Evolutionary conservation across 306 rosid species (phyloP).

Genomic region (Dryas alaskensis): DNA sequence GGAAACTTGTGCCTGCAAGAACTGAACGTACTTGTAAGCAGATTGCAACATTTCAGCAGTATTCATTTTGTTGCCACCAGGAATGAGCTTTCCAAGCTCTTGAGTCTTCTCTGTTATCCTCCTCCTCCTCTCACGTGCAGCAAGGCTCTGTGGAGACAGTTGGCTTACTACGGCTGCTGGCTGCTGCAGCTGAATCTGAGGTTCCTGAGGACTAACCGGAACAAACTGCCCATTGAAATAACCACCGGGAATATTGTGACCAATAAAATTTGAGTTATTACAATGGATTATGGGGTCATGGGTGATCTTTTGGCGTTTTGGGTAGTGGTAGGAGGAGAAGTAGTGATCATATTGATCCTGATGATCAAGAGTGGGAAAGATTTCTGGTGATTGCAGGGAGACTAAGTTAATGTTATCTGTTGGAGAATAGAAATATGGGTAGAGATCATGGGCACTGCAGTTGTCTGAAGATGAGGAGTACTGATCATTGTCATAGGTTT

Average conservation of each 20-base stretch:
- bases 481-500: background rate
- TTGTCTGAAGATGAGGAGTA: background rate
- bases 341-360: background rate
- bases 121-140: conserved; percentile 81
- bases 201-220: background rate
- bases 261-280: too few species aligned
- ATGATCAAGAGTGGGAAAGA: background rate
- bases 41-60: conserved; percentile 85
- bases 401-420: background rate
- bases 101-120: conserved; percentile 70
- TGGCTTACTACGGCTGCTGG: background rate
- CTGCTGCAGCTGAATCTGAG: background rate
- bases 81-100: conserved; percentile 73
- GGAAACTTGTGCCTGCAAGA: conserved; percentile 62
- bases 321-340: conserved; percentile 13
- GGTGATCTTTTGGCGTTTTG: conserved; percentile 15
- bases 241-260: too few species aligned
- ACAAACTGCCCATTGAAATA: background rate
- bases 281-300: too few species aligned
- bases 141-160: conserved; percentile 62
- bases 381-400: conserved; percentile 1
- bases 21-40: conserved; percentile 70
- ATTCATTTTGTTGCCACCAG: conserved; percentile 79
- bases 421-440: background rate
- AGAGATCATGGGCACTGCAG: background rate